Percentiles rank a stretch among this genome's conserved stretches.
Evolutionary conservation across 2,329 filamentous ascomycete species (phyloP).

Genomic region (Emergomyces orientalis): DNA sequence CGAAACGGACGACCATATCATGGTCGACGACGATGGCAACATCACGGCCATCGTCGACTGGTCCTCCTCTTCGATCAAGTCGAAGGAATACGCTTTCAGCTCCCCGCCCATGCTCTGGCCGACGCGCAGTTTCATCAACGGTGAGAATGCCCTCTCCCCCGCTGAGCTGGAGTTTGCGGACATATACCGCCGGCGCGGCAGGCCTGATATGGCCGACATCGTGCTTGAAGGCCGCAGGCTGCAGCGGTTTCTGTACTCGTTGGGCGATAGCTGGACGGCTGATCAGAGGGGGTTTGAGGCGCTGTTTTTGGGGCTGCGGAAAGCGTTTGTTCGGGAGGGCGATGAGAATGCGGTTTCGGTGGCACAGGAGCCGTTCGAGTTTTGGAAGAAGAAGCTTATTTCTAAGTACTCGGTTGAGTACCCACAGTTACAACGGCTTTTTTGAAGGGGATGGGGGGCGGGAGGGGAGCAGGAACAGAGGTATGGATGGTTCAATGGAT

Average conservation of each 20-base stretch:
- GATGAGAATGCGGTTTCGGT: neutral
- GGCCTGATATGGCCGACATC: constrained; percentile 4
- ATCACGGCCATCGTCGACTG: constrained; percentile 5
- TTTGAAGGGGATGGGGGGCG: neutral
- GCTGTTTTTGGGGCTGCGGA: constrained; percentile 3
- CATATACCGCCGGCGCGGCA: neutral
- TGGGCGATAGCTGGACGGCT: constrained; percentile 7
- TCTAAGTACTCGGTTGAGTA: constrained; percentile 5
- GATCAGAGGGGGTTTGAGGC: constrained; percentile 5
- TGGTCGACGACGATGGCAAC: constrained; percentile 6
- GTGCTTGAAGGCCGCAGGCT: neutral
- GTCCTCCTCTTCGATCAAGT: neutral
- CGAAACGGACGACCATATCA: constrained; percentile 5
- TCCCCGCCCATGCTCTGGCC: constrained; percentile 8
- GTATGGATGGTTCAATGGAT: neutral
- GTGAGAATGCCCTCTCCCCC: constrained; percentile 5
- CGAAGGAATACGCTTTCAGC: constrained; percentile 6
- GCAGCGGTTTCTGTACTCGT: constrained; percentile 4
- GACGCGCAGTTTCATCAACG: neutral
- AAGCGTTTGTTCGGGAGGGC: constrained; percentile 3
- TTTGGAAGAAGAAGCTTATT: constrained; percentile 5
- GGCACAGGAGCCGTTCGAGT: constrained; percentile 3
- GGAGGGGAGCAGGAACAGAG: neutral
- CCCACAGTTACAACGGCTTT: constrained; percentile 5
- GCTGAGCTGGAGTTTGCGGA: constrained; percentile 5